Evolutionary conservation across 2,329 filamentous ascomycete species (phyloP).

Genomic region (Trichoderma sp.): DNA sequence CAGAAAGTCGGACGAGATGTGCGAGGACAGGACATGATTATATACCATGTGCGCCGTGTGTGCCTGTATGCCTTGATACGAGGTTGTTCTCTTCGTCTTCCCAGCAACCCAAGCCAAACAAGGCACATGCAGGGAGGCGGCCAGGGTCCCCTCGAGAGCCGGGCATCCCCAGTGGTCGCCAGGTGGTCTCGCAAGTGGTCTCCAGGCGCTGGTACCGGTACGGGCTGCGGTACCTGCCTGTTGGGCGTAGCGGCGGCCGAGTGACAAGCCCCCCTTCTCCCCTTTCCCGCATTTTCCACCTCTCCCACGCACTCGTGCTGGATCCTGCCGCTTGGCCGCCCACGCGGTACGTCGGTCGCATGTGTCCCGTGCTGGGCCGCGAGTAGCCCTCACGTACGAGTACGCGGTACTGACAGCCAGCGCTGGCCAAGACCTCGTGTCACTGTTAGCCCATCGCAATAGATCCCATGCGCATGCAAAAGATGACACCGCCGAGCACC

Average conservation of each 20-base stretch:
- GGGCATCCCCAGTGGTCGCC: background rate
- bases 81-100: background rate
- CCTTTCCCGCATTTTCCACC: too few relatives aligned
- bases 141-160: conserved; percentile 18
- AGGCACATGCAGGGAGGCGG: conserved; percentile 23
- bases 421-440: background rate
- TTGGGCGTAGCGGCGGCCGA: background rate
- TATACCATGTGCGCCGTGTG: conserved; percentile 3
- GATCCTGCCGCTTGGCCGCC: background rate
- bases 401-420: background rate
- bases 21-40: conserved; percentile 20
- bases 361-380: background rate
- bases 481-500: background rate
- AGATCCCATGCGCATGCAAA: background rate
- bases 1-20: background rate
- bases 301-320: background rate
- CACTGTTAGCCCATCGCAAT: conserved; percentile 2
- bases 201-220: background rate
- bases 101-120: conserved; percentile 22
- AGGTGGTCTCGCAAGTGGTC: background rate
- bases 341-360: too few relatives aligned
- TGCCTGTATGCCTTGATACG: conserved; percentile 8
- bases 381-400: background rate
- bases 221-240: background rate
- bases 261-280: conserved; percentile 1